Evolutionary conservation across 768 basidiomycete genomes (phyloP).

Genomic region (Suillus placidus): DNA sequence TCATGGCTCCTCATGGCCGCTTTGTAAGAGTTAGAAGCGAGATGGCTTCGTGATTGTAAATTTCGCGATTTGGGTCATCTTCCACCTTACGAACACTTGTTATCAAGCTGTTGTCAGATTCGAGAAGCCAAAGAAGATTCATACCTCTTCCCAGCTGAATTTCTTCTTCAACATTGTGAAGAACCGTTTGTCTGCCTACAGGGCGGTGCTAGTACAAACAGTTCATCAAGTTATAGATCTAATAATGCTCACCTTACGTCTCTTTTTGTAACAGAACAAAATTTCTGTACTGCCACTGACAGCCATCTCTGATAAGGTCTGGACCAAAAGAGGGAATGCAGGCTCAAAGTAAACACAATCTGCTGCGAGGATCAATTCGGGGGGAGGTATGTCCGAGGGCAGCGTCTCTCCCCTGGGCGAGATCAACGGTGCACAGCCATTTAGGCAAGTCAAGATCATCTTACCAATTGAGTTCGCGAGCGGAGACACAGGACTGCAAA

Average conservation of each 20-base stretch:
- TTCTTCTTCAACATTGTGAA: constrained; percentile 77
- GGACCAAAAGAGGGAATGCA: constrained; percentile 83
- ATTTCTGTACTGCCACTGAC: constrained; percentile 58
- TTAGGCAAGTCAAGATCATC: constrained; percentile 14
- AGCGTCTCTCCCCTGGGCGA: constrained; percentile 63
- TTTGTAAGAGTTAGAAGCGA: constrained; percentile 50
- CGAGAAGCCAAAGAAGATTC: constrained; percentile 11
- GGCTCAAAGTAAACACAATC: constrained; percentile 98
- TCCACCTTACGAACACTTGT: constrained; percentile 44
- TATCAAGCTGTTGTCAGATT: constrained; percentile 5
- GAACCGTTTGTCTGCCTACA: constrained; percentile 86
- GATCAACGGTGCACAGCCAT: constrained; percentile 12
- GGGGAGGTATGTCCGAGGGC: constrained; percentile 47
- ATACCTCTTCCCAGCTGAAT: constrained; percentile 73
- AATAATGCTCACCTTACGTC: constrained; percentile 67
- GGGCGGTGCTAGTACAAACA: constrained; percentile 4
- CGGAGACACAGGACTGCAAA: constrained; percentile 52
- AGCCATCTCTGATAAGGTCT: constrained; percentile 71
- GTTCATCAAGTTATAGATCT: background rate
- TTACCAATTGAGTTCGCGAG: constrained; percentile 80
- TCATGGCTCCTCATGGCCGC: constrained; percentile 13
- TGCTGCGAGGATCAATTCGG: constrained; percentile 82
- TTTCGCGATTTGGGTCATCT: constrained; percentile 62
- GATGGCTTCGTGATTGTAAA: constrained; percentile 68
- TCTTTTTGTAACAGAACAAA: constrained; percentile 92